Evolutionary conservation across 768 basidiomycete species (phyloP).

Genomic region (Pilatotrama ljubarskyi): DNA sequence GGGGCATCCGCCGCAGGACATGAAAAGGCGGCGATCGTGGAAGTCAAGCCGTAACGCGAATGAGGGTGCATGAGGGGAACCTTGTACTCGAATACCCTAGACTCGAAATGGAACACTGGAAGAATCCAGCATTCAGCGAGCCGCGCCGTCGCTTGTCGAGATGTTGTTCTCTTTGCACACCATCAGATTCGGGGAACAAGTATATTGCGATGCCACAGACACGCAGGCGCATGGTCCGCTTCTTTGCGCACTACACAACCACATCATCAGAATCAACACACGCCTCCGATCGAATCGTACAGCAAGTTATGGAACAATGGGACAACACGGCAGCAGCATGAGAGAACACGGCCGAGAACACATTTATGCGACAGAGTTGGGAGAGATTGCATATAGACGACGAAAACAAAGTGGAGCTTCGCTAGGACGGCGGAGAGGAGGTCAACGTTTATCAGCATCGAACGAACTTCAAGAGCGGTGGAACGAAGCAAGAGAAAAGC

Average conservation of each 20-base stretch:
- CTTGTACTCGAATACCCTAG: not conserved
- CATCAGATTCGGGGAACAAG: not conserved
- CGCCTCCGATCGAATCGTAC: conserved; percentile 11
- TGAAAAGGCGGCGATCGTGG: not conserved
- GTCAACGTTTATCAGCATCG: not conserved
- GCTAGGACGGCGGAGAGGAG: too few species aligned
- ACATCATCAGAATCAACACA: not conserved
- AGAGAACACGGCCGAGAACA: not conserved
- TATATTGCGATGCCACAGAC: conserved; percentile 7
- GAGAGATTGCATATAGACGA: not conserved
- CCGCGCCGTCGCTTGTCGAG: not conserved
- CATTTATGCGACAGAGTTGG: not conserved
- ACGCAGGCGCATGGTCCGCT: not conserved
- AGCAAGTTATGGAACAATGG: not conserved
- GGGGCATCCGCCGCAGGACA: not conserved
- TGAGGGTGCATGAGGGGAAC: not conserved
- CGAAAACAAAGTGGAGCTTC: not conserved
- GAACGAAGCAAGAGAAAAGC: not conserved
- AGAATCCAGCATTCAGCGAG: not conserved
- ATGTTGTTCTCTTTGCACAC: not conserved
- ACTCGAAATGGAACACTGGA: not conserved
- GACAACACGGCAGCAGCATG: not conserved
- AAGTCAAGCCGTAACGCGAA: not conserved
- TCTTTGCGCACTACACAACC: not conserved
- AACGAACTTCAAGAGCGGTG: not conserved